These are phyloP conservation scores for Williopsis jadinii DNA, from an alignment of 1,139 yeast species.

Conservation along the genomic window DNA sequence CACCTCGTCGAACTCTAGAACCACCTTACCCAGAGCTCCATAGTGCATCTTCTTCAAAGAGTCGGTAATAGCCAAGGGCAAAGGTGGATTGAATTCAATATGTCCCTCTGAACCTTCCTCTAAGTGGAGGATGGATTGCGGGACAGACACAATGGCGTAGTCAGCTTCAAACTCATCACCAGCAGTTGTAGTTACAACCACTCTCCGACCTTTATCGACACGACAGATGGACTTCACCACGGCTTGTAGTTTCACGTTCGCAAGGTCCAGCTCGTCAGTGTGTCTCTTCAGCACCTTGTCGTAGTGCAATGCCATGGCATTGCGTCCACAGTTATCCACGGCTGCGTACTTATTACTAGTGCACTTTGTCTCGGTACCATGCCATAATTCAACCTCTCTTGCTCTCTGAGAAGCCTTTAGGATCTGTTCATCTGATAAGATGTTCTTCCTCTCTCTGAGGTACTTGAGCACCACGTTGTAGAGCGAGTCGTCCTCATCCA, in stretches of 20 bases:
- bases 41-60: conserved; percentile 49
- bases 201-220: conserved; percentile 13
- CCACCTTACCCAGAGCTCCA: conserved; percentile 72
- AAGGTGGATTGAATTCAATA: conserved; percentile 52
- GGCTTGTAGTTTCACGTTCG: conserved; percentile 34
- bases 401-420: conserved; percentile 42
- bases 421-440: conserved; percentile 47
- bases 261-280: conserved; percentile 31
- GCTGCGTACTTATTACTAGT: conserved; percentile 63
- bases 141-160: conserved; percentile 64
- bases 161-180: conserved; percentile 33
- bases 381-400: conserved; percentile 68
- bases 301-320: conserved; percentile 56
- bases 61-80: conserved; percentile 40
- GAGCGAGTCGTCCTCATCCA: conserved; percentile 43
- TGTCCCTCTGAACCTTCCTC: conserved; percentile 28
- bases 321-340: conserved; percentile 68
- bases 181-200: conserved; percentile 22
- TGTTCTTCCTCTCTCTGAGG: conserved; percentile 35
- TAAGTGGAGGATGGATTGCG: conserved; percentile 56
- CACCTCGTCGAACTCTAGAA: conserved; percentile 57
- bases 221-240: conserved; percentile 40
- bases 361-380: conserved; percentile 60
- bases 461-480: conserved; percentile 41
- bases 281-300: conserved; percentile 43